Evolutionary conservation across 352 stramenopile species (phyloP).

Genomic region (Chrysophaeum taylorii): DNA sequence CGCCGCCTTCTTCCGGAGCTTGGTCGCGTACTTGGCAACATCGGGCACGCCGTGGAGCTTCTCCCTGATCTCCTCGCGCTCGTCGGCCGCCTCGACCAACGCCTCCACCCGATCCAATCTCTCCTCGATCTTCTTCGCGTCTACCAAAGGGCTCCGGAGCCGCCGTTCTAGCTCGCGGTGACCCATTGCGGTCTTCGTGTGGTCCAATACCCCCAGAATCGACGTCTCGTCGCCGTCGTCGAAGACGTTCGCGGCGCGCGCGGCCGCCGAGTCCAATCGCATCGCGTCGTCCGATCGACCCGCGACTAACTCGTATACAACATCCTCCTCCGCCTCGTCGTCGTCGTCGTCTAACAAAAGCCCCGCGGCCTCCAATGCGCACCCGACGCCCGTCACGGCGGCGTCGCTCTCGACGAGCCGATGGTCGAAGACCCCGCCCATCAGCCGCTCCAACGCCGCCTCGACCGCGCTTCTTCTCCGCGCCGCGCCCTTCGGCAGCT

Average conservation of each 20-base stretch:
- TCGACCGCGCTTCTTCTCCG: no score
- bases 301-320: no score
- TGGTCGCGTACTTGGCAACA: background rate
- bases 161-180: slow-evolving; percentile 82
- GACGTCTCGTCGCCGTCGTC: slow-evolving; percentile 41
- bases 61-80: slow-evolving; percentile 39
- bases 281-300: no score
- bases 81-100: slow-evolving; percentile 69
- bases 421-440: no score
- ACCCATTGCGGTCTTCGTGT: slow-evolving; percentile 84
- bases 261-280: slow-evolving; percentile 76
- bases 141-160: slow-evolving; percentile 86
- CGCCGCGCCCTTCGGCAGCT: no score
- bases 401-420: no score
- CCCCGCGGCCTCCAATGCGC: no score
- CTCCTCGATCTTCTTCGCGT: slow-evolving; percentile 63
- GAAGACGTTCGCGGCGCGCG: slow-evolving; percentile 79
- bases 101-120: slow-evolving; percentile 78
- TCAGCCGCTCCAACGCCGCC: no score
- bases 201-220: slow-evolving; percentile 83
- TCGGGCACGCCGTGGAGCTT: slow-evolving; percentile 11
- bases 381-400: no score
- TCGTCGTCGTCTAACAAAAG: no score
- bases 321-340: no score
- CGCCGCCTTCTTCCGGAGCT: background rate